Evolutionary conservation across 305 asterid genomes (phyloP).

Genomic region (Ilex paraguariensis): DNA sequence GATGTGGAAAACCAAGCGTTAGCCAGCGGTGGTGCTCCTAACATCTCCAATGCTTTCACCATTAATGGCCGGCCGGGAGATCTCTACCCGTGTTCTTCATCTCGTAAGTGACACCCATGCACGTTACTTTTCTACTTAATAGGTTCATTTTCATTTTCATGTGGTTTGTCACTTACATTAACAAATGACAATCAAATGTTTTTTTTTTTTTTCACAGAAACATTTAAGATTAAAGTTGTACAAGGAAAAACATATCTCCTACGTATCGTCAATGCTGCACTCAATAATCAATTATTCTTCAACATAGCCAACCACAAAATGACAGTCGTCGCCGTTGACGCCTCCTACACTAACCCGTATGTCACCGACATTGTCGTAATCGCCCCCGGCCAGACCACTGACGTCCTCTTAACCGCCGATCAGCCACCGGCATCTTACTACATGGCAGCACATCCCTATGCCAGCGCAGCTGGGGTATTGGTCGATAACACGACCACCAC

Average conservation of each 20-base stretch:
- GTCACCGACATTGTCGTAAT: constrained; percentile 4
- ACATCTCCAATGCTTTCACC: constrained; percentile 9
- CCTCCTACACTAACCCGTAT: constrained; percentile 8
- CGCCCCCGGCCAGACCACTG: constrained; percentile 12
- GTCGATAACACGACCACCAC: not conserved
- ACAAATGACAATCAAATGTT: too few species aligned
- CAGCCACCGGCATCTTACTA: not conserved
- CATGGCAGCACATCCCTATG: not conserved
- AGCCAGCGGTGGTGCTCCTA: constrained; percentile 10
- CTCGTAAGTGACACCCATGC: constrained; percentile 1
- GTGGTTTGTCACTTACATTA: too few species aligned
- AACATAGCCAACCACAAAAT: constrained; percentile 13
- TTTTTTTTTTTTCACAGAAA: not conserved
- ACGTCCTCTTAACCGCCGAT: constrained; percentile 3
- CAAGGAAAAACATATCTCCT: constrained; percentile 7
- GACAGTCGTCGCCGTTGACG: constrained; percentile 11
- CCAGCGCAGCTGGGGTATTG: not conserved
- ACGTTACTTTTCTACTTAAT: too few species aligned
- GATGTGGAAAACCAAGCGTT: constrained; percentile 23
- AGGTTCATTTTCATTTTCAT: too few species aligned
- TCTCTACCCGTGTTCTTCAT: constrained; percentile 15
- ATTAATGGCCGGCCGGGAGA: constrained; percentile 13
- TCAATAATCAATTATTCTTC: constrained; percentile 12
- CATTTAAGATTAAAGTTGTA: not conserved
- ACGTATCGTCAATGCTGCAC: constrained; percentile 10